Base-by-base conservation (phyloP, 345 rosid genomes). In the Heritiera littoralis region DNA sequence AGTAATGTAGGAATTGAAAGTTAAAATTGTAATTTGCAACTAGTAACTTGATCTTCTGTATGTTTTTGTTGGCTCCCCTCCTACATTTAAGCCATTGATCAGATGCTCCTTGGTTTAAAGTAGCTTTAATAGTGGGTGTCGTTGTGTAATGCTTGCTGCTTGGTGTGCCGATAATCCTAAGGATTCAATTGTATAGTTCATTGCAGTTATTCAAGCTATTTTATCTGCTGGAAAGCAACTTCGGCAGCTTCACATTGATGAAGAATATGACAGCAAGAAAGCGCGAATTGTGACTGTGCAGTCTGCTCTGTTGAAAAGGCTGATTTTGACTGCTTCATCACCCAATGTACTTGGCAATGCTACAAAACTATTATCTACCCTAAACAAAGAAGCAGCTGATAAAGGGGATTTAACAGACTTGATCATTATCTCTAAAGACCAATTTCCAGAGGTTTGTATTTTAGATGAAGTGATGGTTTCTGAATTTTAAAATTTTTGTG, bases 321-420 rank as follows among this genome's bases (percentile, higher is more conserved):
- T 93, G 86, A 82, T 95, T 81, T 87, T 82, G 70, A 86, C 89
- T 80, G 96, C 89, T 68, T 89, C 98, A 72, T 92, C 98, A 45
- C 80, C 93, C 59, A 80, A 71, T 85, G 85, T 95, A 76, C 86
- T 95, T 63, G 85, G 83, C 66, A 87, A 67, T 71, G 92, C 94
- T 51, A 92, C 91, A 20, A 93, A 91, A 81, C 83, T 90, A 18
- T 88, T 93, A 77, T 90, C 98, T 66, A 73, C 83, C 48, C 78
- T 95, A 70, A 91, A 90, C 78, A 91, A 91, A 86, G 93, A 95
- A 84, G 97, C 92, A 12, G 97, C 96, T 81, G 91, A 85, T 74
- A 78, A 79, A 82, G 96, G 97, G 80, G 92, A 95, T 80, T 81
- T 92, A 30, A 79, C 81, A 35, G 88, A 91, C 83, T 84, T 91